These are phyloP conservation scores for Geotrichum histeridarum DNA, from an alignment of 1,139 yeast species.

Conservation along the genomic window DNA sequence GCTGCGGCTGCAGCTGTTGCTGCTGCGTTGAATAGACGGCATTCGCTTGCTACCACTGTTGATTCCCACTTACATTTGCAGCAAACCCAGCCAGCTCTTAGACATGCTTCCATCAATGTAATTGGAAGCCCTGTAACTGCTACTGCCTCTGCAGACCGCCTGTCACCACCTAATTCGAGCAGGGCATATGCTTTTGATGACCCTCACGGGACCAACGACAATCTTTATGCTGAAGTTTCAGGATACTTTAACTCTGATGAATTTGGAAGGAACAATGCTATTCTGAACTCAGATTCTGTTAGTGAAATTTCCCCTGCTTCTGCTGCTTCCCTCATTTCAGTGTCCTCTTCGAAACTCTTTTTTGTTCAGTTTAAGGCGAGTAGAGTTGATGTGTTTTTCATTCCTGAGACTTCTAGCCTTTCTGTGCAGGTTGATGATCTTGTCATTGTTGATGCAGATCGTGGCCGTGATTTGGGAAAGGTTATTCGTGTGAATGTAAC, in stretches of 20 bases:
- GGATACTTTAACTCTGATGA: conserved; percentile 27
- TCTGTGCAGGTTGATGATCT: conserved; percentile 63
- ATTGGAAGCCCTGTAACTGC: conserved; percentile 1
- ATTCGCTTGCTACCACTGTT: conserved; percentile 15
- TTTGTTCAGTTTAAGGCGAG: conserved; percentile 84
- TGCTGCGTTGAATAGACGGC: conserved; percentile 12
- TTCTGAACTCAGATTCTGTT: not conserved
- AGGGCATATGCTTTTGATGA: conserved; percentile 1
- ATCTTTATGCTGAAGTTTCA: conserved; percentile 2
- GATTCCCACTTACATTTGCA: not conserved
- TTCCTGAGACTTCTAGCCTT: conserved; percentile 51
- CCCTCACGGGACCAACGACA: not conserved
- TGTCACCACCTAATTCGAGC: conserved; percentile 4
- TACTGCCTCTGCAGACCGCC: not conserved
- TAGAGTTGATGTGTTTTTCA: conserved; percentile 73
- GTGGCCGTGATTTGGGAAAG: conserved; percentile 87
- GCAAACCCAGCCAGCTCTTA: not conserved
- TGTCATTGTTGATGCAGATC: conserved; percentile 95
- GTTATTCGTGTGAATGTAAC: conserved; percentile 63
- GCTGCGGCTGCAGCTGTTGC: conserved; percentile 12
- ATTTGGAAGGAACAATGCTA: conserved; percentile 24
- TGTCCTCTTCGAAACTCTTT: conserved; percentile 43
- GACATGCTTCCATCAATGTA: not conserved
- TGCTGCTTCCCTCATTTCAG: conserved; percentile 26
- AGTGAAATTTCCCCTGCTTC: conserved; percentile 11